phyloP scores from a whole-genome alignment of 1,139 yeast genomes.

The Petasospora rhodanensis region DNA sequence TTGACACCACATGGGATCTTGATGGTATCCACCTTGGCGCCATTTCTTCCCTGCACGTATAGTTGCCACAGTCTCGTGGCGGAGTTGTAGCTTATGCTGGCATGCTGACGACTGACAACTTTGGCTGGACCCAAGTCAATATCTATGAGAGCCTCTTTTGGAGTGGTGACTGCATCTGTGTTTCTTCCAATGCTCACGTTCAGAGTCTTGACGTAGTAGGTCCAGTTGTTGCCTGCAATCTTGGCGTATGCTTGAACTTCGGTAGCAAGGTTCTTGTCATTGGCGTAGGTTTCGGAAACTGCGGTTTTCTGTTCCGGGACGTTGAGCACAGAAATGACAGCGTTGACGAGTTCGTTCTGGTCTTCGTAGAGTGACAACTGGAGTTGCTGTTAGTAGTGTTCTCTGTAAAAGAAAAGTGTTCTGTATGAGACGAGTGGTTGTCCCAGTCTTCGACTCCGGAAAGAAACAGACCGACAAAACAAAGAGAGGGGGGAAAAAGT shows the following conservation, averaged over 20 bases:
- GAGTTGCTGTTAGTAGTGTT: conserved; percentile 10
- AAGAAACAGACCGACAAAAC: too few species aligned
- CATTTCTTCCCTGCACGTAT: conserved; percentile 80
- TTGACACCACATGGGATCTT: conserved; percentile 47
- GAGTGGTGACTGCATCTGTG: conserved; percentile 44
- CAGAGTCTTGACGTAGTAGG: conserved; percentile 83
- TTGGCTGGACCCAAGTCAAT: conserved; percentile 96
- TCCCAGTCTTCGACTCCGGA: too few species aligned
- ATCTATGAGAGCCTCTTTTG: conserved; percentile 47
- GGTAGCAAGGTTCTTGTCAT: conserved; percentile 69
- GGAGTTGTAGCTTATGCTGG: conserved; percentile 72
- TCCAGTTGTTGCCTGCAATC: conserved; percentile 92
- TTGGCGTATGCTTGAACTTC: conserved; percentile 97
- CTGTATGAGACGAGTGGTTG: not conserved
- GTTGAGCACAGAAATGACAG: conserved; percentile 39
- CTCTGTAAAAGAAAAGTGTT: too few species aligned
- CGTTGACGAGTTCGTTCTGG: conserved; percentile 37
- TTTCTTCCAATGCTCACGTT: conserved; percentile 80
- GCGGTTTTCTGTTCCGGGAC: conserved; percentile 40
- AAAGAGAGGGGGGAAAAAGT: too few species aligned
- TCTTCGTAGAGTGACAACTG: conserved; percentile 20
- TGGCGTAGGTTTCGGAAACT: conserved; percentile 49
- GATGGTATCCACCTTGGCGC: conserved; percentile 79
- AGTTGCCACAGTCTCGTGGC: conserved; percentile 82
- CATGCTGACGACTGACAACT: conserved; percentile 89